These are phyloP conservation scores for Cercophora scortea DNA, from an alignment of 495 filamentous ascomycete genomes.

Conservation along the genomic window DNA sequence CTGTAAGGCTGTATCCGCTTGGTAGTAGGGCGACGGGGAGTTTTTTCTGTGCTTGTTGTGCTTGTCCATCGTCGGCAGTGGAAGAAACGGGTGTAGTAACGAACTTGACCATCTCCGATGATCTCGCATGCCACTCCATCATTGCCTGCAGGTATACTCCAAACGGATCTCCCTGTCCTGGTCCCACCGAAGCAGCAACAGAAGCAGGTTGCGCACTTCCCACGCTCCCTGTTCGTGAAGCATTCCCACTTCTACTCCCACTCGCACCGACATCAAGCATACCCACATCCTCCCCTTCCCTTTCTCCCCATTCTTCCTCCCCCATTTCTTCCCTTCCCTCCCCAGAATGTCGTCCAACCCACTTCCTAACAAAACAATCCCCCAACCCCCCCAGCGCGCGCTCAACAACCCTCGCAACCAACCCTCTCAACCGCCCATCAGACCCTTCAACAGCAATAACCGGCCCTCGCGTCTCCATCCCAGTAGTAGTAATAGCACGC, in stretches of 20 bases:
- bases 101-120: conserved; percentile 55
- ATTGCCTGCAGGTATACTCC: conserved; percentile 64
- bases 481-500: conserved; percentile 13
- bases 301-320: conserved; percentile 1
- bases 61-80: too few relatives aligned
- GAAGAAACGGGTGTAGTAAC: conserved; percentile 36
- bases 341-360: too few relatives aligned
- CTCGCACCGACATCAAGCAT: too few relatives aligned
- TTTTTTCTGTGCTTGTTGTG: too few relatives aligned
- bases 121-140: conserved; percentile 61
- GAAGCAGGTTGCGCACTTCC: neutral
- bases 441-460: conserved; percentile 79
- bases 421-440: conserved; percentile 42
- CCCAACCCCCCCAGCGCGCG: conserved; percentile 47
- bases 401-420: conserved; percentile 54
- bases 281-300: neutral
- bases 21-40: conserved; percentile 67
- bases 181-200: neutral
- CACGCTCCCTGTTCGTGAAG: conserved; percentile 1
- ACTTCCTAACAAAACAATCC: conserved; percentile 51
- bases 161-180: conserved; percentile 33
- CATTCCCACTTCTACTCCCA: too few relatives aligned
- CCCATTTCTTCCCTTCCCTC: conserved; percentile 6
- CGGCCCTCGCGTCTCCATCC: conserved; percentile 53
- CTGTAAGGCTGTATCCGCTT: conserved; percentile 62